Base-by-base conservation (phyloP, 768 basidiomycete genomes). In the Suillus paluster region DNA sequence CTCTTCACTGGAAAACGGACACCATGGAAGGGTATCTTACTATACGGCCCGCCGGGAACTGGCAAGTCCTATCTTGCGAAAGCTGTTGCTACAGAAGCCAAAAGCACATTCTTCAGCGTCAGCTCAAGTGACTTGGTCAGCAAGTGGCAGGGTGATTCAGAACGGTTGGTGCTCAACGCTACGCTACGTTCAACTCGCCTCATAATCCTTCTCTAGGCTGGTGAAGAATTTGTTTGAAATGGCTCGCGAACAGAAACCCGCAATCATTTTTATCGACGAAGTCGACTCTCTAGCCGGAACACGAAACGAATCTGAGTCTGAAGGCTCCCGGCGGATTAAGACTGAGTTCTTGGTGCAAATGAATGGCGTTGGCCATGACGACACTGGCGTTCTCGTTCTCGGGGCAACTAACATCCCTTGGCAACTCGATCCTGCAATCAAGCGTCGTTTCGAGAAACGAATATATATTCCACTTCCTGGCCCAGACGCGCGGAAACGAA, bases 131-230 rank as follows among this genome's bases (percentile, higher is more conserved):
- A 99, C 71, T 81, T 99, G 59, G 97, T 99, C 59, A 96, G 94
- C 76, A 99, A 99, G 75, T 99, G 97, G 97, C 97, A 99, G 80
- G 97, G 97, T 62, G 97, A 99, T 76, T 96, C 94, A 5, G 97
- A 99, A 79, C 82, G 97, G 95, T 92, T 64, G 72, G 87, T 75
- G 48, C 53, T 49, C 12, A 11, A 44, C 21, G 10, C 59, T 58
- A 21, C 1, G n/a, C 12, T 36, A 7, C 21, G 27, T 55, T 57
- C 21, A 39, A 39, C 38, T 41, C 25, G 5, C 36, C 54, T 55
- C 17, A 46, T 42, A 50, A 57, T 61, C 30, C 50, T 48, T 46
- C 25, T 33, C 27, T 61, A 97, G 95, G 72, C 83, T 98, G 55
- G 97, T 99, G 53, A 95, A 94, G 75, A 95, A 98, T 71, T 83